Conservation (phyloP, 176 grass and related monocot genomes). For the Alloteropsis semialata region DNA sequence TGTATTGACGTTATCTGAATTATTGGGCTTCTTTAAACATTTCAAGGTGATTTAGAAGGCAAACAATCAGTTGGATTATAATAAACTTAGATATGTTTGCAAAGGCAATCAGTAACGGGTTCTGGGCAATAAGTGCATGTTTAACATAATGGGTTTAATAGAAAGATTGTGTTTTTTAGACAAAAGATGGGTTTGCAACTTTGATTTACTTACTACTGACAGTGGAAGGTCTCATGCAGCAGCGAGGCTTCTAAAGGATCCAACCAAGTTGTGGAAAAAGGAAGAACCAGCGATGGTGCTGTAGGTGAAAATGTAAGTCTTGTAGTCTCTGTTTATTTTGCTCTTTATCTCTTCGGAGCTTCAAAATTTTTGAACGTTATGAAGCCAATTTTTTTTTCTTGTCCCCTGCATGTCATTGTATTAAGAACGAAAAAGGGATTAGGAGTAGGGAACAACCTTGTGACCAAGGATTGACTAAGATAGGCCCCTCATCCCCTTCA, state of each 20-base stretch:
- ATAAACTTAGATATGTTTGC: background rate
- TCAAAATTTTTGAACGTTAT: background rate
- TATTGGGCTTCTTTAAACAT: background rate
- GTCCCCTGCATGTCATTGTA: background rate
- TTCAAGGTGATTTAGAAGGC: background rate
- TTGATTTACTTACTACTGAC: constrained; percentile 2
- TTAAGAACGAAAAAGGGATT: background rate
- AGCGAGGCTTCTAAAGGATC: constrained; percentile 27
- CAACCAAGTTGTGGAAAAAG: constrained; percentile 6
- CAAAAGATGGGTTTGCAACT: background rate
- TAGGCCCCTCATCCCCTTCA: background rate
- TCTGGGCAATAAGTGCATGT: background rate
- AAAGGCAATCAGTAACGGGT: background rate
- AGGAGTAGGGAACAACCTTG: background rate
- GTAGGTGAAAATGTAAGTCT: constrained; percentile 44
- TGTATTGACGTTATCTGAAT: background rate
- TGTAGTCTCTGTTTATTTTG: background rate
- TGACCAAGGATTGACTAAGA: background rate
- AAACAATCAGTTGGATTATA: background rate
- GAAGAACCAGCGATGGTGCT: constrained; percentile 6
- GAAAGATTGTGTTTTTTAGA: background rate
- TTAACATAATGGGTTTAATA: background rate
- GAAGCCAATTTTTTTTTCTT: background rate
- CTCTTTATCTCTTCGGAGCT: background rate
- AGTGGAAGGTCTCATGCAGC: constrained; percentile 4